Base-by-base conservation (phyloP, 306 rosid genomes). In the Casuarina equisetifolia region DNA sequence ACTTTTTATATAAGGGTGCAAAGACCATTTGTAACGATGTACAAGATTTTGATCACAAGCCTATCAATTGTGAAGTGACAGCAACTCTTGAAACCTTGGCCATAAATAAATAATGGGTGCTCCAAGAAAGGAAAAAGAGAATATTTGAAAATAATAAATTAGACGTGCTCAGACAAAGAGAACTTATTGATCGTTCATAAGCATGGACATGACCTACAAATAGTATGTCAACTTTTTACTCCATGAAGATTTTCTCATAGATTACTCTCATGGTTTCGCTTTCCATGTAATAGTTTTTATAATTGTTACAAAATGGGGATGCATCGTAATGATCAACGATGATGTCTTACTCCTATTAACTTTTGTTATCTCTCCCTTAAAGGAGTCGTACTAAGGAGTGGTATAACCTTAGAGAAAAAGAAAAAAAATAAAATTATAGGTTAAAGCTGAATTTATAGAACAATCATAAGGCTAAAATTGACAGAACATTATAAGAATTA, bases 161-260 rank as follows among this genome's bases (percentile, higher is more conserved):
- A 25, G 0, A 25, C 32, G 32, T 25, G 32, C 32, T 0, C 32
- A 1, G 0, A 55, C 68, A 0, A 1, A 4, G 54, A 77, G 57
- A 12, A 74, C 96, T 86, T 85, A 91, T 94, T 11, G 97, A 86
- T 75, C 98, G 84, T 84, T 94, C 97, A 57, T 94, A 94, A 48
- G 98, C 97, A 74, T 90, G 98, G 39, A 94, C 98, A 74, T 94
- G 98, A 67, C 98, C 97, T 55, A 96, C 86, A 83, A 82, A 90
- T 52, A 94, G 93, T 40, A 94, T 85, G 54, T 94, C 98, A 5
- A 94, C 96, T 84, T 89, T 91, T 90, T 84, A 84, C 79, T 82
- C 32, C 32, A 25, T 25, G 32, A 25, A 25, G 32, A 25, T 25
- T 25, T 25, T 25, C 32, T 25, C 32, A 25, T 25, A 25, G 32